Evolutionary conservation across 2,329 filamentous ascomycete species (phyloP).

Genomic region (Sporothrix mexicana): DNA sequence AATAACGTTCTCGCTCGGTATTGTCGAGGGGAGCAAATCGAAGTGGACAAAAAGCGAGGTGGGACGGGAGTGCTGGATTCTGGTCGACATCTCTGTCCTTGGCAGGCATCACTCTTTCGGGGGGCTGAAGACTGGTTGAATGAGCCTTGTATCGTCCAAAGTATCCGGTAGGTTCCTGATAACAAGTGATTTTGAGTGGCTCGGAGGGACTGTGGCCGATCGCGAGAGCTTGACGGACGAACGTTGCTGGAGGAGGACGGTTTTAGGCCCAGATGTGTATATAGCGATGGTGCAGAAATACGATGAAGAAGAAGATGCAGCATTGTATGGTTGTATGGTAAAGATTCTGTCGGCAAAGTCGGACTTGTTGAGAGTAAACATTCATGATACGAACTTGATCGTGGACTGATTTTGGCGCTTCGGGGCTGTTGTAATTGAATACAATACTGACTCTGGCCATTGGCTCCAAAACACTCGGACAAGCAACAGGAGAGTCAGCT

Average conservation of each 20-base stretch:
- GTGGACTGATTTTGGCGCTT: not conserved
- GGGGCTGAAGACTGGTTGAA: no score
- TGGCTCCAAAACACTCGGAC: not conserved
- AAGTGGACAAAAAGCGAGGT: not conserved
- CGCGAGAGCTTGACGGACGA: conserved; percentile 4
- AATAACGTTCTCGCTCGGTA: not conserved
- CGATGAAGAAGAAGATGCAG: not conserved
- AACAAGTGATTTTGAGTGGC: not conserved
- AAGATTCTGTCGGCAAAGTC: no score
- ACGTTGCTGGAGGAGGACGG: not conserved
- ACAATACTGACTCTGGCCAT: not conserved
- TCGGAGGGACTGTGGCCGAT: not conserved
- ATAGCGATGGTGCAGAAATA: no score
- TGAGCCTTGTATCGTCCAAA: not conserved
- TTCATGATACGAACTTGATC: no score
- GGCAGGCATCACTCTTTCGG: no score
- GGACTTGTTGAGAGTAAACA: not conserved
- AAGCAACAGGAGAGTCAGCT: no score
- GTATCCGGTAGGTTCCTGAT: not conserved
- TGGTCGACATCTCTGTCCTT: not conserved
- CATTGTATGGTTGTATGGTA: no score
- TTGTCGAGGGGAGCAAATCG: not conserved
- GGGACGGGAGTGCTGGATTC: no score
- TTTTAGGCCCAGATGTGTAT: not conserved
- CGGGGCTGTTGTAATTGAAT: conserved; percentile 16